Conservation (phyloP, 2,329 filamentous ascomycete genomes). For the Sarocladiaceae sp. region DNA sequence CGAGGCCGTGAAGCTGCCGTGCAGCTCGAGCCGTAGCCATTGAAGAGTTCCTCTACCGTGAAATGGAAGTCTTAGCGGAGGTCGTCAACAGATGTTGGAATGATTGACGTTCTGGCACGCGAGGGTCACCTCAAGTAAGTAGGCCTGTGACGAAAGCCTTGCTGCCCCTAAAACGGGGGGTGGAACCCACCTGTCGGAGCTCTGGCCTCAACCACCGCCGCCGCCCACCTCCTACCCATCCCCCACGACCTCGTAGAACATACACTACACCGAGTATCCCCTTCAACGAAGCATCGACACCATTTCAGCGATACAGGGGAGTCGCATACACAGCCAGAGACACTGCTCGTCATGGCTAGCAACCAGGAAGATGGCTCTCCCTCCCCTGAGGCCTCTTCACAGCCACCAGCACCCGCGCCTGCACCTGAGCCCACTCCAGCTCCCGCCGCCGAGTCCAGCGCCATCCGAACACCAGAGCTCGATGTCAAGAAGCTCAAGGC, state of each 20-base stretch:
- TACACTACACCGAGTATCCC: constrained; percentile 9
- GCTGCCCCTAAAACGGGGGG: constrained; percentile 1
- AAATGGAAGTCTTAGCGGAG: background rate
- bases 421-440: constrained; percentile 17
- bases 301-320: constrained; percentile 1
- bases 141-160: constrained; percentile 3
- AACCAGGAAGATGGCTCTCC: constrained; percentile 28
- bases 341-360: constrained; percentile 27
- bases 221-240: background rate
- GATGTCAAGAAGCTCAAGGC: constrained; percentile 84
- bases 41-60: background rate
- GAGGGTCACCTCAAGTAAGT: no score
- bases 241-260: background rate
- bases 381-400: constrained; percentile 13
- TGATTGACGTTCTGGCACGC: background rate
- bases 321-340: constrained; percentile 16
- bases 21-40: constrained; percentile 1
- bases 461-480: constrained; percentile 64
- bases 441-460: constrained; percentile 29
- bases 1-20: background rate
- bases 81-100: background rate
- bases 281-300: background rate
- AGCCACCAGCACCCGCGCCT: constrained; percentile 14
- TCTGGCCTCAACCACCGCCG: background rate
- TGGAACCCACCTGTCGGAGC: background rate